Evolutionary conservation across 2,329 filamentous ascomycete species (phyloP), one percentile per base, ranked within the genome.

Genomic region (Calonectria pteridis): DNA sequence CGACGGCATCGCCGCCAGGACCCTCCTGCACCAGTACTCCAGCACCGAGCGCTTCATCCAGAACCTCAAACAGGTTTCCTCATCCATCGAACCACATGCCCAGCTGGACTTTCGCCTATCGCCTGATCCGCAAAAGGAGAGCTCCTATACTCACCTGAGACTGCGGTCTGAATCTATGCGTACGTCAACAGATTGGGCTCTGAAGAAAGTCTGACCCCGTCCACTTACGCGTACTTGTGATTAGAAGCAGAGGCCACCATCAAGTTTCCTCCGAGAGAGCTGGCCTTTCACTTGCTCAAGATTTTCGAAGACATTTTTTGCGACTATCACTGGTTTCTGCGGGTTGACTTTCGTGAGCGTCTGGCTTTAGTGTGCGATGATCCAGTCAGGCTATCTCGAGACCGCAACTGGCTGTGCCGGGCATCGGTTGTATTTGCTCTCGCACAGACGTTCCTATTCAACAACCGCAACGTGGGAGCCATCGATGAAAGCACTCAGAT

Each of bases 261-360:
- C 37, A 71, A 73, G 55, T 62, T 73, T 33, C 72, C 72, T 10
- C 72, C 72, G 29, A 71, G 66, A 26, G 43, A 64, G 20, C 46
- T 53, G 35, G 62, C 72, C 28, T 31, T 67, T 28, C 68, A 53
- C n/a, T 58, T 73, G 20, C 72, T 73, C 63, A 55, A 71, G 23
- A 71, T 73, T 23, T 73, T 73, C 37, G 72, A 73, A 26, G 72
- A 71, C 9, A 71, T 71, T 16, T 73, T 73, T 28, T 73, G 72
- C 68, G 68, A 73, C 20, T 73, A 71, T 29, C 72, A 73, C 16
- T 73, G 72, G 72, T 73, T 73, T 11, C 49, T 73, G 18, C 62
- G 72, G 6, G 33, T 69, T 9, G 62, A 73, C 46, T 73, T 73
- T 6, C 68, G 68, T 6, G 68, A 73, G 20, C 68, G 64, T 1